Evolutionary conservation across 2,329 filamentous ascomycete genomes (phyloP).

Genomic region (Diaporthe citrichinensis): DNA sequence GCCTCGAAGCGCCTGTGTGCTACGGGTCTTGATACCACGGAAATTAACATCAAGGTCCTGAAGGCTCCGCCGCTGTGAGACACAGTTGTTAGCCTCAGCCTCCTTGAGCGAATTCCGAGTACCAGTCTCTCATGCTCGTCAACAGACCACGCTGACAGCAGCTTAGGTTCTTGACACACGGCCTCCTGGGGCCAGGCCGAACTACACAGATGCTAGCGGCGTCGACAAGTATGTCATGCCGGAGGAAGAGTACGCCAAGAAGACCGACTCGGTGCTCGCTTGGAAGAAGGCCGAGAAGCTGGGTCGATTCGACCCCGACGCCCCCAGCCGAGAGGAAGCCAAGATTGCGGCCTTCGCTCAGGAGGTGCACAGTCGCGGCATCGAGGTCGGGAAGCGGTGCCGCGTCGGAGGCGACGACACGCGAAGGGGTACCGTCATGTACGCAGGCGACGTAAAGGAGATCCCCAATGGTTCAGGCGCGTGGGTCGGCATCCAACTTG

Average conservation of each 20-base stretch:
- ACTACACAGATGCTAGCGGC: slow-evolving; percentile 84
- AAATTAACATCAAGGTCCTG: too few relatives aligned
- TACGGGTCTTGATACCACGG: neutral
- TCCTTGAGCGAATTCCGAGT: neutral
- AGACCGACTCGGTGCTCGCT: slow-evolving; percentile 88
- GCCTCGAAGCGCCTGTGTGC: neutral
- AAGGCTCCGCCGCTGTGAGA: neutral
- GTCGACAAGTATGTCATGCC: slow-evolving; percentile 94
- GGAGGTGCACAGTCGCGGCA: slow-evolving; percentile 79
- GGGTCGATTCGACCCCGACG: slow-evolving; percentile 94
- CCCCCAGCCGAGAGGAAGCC: slow-evolving; percentile 79
- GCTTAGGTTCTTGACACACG: slow-evolving; percentile 83
- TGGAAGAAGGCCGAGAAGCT: slow-evolving; percentile 97
- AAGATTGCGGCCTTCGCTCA: slow-evolving; percentile 77
- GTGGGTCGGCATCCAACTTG: slow-evolving; percentile 83
- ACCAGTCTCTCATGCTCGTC: neutral
- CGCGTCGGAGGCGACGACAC: slow-evolving; percentile 77
- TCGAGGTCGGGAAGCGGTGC: slow-evolving; percentile 74
- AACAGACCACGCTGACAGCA: slow-evolving; percentile 44
- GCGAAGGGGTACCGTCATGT: slow-evolving; percentile 78
- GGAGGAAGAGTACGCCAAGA: slow-evolving; percentile 86
- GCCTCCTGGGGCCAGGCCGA: slow-evolving; percentile 79
- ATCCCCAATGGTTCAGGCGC: slow-evolving; percentile 75
- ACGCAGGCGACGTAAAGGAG: slow-evolving; percentile 81
- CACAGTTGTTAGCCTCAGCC: neutral